Base-by-base conservation (phyloP, 2,329 filamentous ascomycete species). In the Rutstroemia sp. region DNA sequence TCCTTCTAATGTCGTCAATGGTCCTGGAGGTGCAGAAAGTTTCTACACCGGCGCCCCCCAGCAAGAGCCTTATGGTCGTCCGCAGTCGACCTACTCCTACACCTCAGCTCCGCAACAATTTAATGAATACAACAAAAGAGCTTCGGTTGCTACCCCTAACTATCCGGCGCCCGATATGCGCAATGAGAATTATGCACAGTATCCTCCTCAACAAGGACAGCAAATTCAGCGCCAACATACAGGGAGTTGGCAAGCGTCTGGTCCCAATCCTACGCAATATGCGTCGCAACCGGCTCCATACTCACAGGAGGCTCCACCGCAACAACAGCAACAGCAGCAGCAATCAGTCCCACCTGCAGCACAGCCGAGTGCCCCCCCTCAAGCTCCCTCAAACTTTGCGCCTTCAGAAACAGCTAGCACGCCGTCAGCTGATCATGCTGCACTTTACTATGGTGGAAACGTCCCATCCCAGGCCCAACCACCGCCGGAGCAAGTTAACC, bases 11-110 rank as follows among this genome's bases (percentile, higher is more conserved):
- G 71, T 75, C 10, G 71, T 78, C 12, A 72, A 66, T 59, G 69
- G 66, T 23, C 70, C 74, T 25, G 76, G 78, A 10, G 80, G 79
- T 1, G 83, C 84, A 9, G 92, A 96, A 68, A 92, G 78, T 71
- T 96, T 88, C 70, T 96, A 96, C 70, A 88, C 83, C 14, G 82
- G 83, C 38, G 87, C 85, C 63, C 74, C 80, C 44, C 75, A 71
- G 50, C 70, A 71, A 61, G 75, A 70, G 77, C 67, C 76, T 5
- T 79, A 80, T 60, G 72, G 69, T 10, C 68, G 74, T 47, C 75
- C 77, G 10, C 79, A 80, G 52, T 74, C 77, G 17, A 71, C 74
- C 39, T 85, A 84, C 60, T 70, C 71, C n/a, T 74, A 75, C 39
- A 75, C 74, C 53, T 64, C 75, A 25, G 70, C 73, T 56, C 75